A percentile compares a stretch with the other conserved stretches of the same genome.
phyloP scores from a whole-genome alignment of 208 protist genomes.

The Wallacemonas sp. region DNA sequence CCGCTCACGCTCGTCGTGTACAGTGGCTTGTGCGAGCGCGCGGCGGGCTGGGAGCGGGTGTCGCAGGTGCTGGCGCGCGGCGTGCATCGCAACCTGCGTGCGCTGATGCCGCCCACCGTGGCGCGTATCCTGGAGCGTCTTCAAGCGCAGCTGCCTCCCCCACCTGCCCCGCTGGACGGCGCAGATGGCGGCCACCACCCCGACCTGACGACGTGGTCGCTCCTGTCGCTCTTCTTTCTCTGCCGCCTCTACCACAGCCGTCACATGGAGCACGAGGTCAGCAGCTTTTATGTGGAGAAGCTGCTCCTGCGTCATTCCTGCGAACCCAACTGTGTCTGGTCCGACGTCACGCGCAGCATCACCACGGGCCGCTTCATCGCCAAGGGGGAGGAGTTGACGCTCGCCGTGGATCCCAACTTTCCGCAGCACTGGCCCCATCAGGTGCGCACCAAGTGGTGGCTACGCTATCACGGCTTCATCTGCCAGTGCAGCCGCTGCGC shows the following conservation, averaged over 20 bases:
- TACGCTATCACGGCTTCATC: slow-evolving; percentile 38
- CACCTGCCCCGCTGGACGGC: background rate
- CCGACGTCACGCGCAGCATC: slow-evolving; percentile 25
- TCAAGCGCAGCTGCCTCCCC: background rate
- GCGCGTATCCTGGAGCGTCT: slow-evolving; percentile 2
- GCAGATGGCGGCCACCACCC: no score
- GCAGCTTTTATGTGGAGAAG: slow-evolving; percentile 24
- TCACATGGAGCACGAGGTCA: slow-evolving; percentile 17
- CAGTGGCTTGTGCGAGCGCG: slow-evolving; percentile 31
- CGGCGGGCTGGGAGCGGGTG: slow-evolving; percentile 24
- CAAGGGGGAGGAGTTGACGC: slow-evolving; percentile 59
- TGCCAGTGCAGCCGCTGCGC: slow-evolving; percentile 46
- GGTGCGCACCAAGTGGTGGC: slow-evolving; percentile 50
- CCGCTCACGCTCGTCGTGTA: slow-evolving; percentile 40
- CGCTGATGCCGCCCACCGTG: slow-evolving; percentile 24
- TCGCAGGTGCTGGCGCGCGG: slow-evolving; percentile 21
- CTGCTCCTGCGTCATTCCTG: slow-evolving; percentile 54
- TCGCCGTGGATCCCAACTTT: slow-evolving; percentile 30
- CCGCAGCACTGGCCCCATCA: slow-evolving; percentile 57
- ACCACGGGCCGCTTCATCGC: slow-evolving; percentile 48
- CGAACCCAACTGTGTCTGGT: slow-evolving; percentile 58
- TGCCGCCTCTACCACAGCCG: slow-evolving; percentile 23
- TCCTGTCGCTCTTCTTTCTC: slow-evolving; percentile 26
- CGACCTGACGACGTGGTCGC: background rate
- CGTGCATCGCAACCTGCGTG: slow-evolving; percentile 24